These are phyloP conservation scores for Pythium scleroteichum DNA, from an alignment of 352 stramenopile genomes.

Conservation along the genomic window DNA sequence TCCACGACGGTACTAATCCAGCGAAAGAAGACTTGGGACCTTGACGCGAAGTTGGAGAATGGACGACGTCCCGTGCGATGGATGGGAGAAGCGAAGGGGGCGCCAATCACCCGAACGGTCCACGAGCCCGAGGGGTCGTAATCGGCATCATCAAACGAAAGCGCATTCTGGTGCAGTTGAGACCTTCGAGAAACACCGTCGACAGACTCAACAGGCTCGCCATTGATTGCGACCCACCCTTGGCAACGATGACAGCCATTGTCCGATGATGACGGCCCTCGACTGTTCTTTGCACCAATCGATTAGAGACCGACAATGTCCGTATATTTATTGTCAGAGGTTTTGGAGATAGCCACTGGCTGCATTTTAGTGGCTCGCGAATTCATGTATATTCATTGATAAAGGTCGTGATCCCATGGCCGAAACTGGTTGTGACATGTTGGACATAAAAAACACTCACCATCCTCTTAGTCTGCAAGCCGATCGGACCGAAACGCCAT, in stretches of 20 bases:
- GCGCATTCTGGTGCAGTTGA: neutral
- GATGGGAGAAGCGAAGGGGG: neutral
- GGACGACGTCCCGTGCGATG: neutral
- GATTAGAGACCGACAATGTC: neutral
- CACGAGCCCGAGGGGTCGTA: neutral
- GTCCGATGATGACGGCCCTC: neutral
- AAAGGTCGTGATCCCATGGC: no score
- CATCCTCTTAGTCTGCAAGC: no score
- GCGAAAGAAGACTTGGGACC: neutral
- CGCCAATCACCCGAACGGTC: neutral
- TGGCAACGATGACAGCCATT: neutral
- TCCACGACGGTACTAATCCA: neutral
- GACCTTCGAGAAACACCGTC: neutral
- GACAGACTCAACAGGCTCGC: neutral
- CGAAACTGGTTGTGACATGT: no score
- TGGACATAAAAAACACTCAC: no score
- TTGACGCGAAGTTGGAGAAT: neutral
- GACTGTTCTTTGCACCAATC: neutral
- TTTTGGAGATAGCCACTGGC: no score
- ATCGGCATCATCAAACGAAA: slow-evolving; percentile 1
- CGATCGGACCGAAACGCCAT: no score
- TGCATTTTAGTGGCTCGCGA: no score
- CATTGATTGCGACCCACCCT: neutral
- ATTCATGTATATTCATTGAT: no score
- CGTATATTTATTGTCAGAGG: no score